Base-by-base conservation (phyloP, 2,329 filamentous ascomycete genomes). In the Nigrograna mackinnonii region DNA sequence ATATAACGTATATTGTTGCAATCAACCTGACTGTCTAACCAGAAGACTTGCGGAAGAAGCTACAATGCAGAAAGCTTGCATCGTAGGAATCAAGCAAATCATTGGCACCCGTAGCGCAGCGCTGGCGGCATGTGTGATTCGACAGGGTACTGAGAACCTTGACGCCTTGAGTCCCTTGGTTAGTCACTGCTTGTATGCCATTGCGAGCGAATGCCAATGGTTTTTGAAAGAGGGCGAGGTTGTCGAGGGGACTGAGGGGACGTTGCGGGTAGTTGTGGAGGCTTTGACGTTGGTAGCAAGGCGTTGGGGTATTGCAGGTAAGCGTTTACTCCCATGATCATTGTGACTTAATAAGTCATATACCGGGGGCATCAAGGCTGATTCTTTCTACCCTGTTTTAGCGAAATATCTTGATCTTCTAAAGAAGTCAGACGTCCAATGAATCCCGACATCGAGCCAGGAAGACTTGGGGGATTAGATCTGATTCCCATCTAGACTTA, bases 1-100 rank as follows among this genome's bases (percentile, higher is more conserved):
- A 31, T 40, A 34, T 20, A 13, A 26, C 9, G 35, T 34, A 31
- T 40, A 40, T 20, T 26, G 28, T 12, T 40, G 38, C 30, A 40
- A 40, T 14, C 20, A 22, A 12, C 6, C 38, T 5, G 30, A 40
- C 20, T 18, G 6, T 6, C 22, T 31, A n/a, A 9, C 28, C 4
- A 20, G 26, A 17, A 17, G 36, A 16, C 19, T 38, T 6, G 14
- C 24, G 14, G 26, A 38, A 21, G 36, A 38, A 31, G 31, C 20
- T n/a, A 21, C 24, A 13, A 28, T 38, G 22, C 36, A 38, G 17
- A 30, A 3, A 6, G 35, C 9, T 4, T 26, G 21, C 16, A 37
- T 37, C 7, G 35, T 6, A 9, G 35, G 35, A 9, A 26, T 37
- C 6, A 37, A 37, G 16, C 35, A 37, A 22, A 28, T 38, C 22